Conservation (phyloP, 805 yeast species). For the Candida awuae region DNA sequence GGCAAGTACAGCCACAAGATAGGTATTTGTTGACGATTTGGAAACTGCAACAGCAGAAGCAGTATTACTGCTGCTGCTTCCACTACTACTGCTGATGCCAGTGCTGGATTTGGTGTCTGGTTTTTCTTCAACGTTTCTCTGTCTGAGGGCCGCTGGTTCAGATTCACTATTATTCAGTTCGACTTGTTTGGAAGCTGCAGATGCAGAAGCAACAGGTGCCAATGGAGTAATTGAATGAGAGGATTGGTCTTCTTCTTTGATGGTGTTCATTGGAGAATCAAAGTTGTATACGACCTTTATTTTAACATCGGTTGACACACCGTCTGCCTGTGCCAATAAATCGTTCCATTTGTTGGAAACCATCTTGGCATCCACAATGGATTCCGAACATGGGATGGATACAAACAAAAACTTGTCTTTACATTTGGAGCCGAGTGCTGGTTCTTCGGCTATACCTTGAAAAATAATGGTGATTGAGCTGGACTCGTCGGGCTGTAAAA, state of each 20-base stretch:
- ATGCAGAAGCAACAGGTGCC: not conserved
- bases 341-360: slow-evolving; percentile 70
- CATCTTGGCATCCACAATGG: slow-evolving; percentile 39
- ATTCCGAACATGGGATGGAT: slow-evolving; percentile 65
- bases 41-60: too few relatives aligned
- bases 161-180: too few relatives aligned
- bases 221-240: slow-evolving; percentile 4
- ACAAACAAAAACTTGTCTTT: slow-evolving; percentile 90
- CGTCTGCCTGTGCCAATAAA: slow-evolving; percentile 48
- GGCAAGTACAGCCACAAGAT: too few relatives aligned
- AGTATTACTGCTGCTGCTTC: too few relatives aligned
- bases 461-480: slow-evolving; percentile 73
- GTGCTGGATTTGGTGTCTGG: too few relatives aligned
- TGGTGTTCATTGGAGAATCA: slow-evolving; percentile 25
- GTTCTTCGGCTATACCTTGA: slow-evolving; percentile 74
- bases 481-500: slow-evolving; percentile 65
- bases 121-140: too few relatives aligned
- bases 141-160: too few relatives aligned
- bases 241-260: slow-evolving; percentile 23
- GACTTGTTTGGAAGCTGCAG: too few relatives aligned
- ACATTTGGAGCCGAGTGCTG: slow-evolving; percentile 65
- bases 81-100: too few relatives aligned
- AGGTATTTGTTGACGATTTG: too few relatives aligned
- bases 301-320: slow-evolving; percentile 21
- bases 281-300: slow-evolving; percentile 27